phyloP scores from a whole-genome alignment of 2,329 filamentous ascomycete species.

The Fusarium equiseti region DNA sequence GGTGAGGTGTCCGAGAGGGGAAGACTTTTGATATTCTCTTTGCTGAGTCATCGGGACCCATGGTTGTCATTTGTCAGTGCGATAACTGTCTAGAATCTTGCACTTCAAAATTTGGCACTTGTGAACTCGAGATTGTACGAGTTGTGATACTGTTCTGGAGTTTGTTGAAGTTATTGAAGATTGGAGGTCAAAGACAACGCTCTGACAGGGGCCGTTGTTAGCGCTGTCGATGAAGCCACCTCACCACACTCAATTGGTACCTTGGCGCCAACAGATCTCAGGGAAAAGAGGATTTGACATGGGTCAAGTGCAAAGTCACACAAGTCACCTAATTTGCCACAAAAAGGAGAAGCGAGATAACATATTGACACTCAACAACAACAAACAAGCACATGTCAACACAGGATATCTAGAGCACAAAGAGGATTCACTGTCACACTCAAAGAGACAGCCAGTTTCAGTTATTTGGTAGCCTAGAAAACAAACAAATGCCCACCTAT shows the following conservation, averaged over 20 bases:
- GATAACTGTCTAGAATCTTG: not conserved
- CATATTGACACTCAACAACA: not conserved
- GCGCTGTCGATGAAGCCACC: slow-evolving; percentile 5
- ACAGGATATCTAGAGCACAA: not conserved
- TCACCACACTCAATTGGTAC: not conserved
- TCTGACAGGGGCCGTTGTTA: not conserved
- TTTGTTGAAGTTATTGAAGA: not conserved
- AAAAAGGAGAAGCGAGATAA: slow-evolving; percentile 14
- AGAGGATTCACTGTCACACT: not conserved
- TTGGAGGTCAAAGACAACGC: not conserved
- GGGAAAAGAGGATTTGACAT: not conserved
- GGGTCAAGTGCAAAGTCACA: not conserved
- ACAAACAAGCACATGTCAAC: not conserved
- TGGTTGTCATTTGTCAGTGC: not conserved
- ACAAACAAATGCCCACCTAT: not conserved
- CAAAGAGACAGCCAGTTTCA: not conserved
- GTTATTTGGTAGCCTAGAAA: not conserved
- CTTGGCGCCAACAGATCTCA: not conserved
- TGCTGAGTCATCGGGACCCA: not conserved
- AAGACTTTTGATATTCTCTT: not conserved
- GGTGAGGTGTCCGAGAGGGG: not conserved
- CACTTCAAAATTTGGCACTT: not conserved
- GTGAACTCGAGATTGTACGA: not conserved
- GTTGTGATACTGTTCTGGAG: not conserved
- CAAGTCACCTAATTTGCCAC: slow-evolving; percentile 8